phyloP scores from a whole-genome alignment of 106 monocot species.

The Allium sativum region DNA sequence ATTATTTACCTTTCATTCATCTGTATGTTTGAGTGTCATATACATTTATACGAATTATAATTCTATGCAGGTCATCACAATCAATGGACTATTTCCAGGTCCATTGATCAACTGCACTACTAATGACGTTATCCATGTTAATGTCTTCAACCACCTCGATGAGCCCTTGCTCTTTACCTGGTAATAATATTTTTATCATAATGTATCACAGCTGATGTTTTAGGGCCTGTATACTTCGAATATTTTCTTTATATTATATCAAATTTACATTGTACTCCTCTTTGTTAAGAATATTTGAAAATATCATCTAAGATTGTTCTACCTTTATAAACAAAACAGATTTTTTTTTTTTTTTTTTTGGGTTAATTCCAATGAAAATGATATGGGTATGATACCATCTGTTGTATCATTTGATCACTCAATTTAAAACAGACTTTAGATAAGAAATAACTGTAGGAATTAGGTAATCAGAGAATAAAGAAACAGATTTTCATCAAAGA shows the following conservation, averaged over 20 bases:
- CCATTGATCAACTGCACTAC: conserved; percentile 15
- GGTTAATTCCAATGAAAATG: no score
- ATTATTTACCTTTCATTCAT: background rate
- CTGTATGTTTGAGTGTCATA: background rate
- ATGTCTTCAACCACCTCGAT: conserved; percentile 13
- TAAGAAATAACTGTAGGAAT: no score
- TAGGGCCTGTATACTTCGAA: background rate
- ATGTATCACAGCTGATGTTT: background rate
- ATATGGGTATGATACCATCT: no score
- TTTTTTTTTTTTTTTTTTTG: no score
- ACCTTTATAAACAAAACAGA: no score
- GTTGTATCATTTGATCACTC: no score
- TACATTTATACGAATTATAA: background rate
- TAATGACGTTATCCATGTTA: conserved; percentile 8
- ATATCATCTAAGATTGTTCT: no score
- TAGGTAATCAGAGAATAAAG: no score
- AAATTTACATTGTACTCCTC: background rate
- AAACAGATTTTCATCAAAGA: no score
- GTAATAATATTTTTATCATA: background rate
- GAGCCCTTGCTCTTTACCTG: conserved; percentile 13
- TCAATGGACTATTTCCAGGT: conserved; percentile 17
- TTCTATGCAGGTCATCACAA: conserved; percentile 8
- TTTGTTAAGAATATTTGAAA: background rate
- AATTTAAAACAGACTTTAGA: no score
- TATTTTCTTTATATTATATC: background rate